Evolutionary conservation across 208 protist species (phyloP).

Genomic region (Porcisia deanei): DNA sequence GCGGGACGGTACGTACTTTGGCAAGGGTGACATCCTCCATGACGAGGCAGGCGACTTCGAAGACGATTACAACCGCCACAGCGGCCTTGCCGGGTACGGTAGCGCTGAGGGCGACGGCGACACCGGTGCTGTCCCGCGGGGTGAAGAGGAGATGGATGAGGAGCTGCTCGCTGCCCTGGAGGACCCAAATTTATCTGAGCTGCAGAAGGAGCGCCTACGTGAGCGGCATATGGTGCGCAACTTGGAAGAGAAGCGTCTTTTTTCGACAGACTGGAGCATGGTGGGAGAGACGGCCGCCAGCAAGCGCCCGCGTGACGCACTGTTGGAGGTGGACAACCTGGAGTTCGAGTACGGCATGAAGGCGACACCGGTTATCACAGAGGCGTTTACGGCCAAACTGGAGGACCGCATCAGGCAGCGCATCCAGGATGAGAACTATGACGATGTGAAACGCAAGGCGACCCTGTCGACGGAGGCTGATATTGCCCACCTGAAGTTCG

Average conservation of each 20-base stretch:
- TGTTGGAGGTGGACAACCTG: constrained; percentile 80
- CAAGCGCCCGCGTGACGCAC: constrained; percentile 80
- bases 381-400: constrained; percentile 77
- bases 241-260: constrained; percentile 83
- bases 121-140: not conserved
- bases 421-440: constrained; percentile 74
- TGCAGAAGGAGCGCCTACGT: constrained; percentile 72
- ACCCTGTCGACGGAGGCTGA: constrained; percentile 61
- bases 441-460: constrained; percentile 75
- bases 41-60: constrained; percentile 60
- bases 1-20: constrained; percentile 30
- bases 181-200: constrained; percentile 64
- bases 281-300: constrained; percentile 71
- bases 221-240: constrained; percentile 64
- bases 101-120: constrained; percentile 18
- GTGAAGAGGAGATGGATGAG: constrained; percentile 53
- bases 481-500: constrained; percentile 54
- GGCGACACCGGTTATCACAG: constrained; percentile 85
- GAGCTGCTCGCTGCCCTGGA: constrained; percentile 61
- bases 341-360: constrained; percentile 92
- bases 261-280: constrained; percentile 85
- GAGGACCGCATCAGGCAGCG: constrained; percentile 90
- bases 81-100: constrained; percentile 22
- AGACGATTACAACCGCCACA: constrained; percentile 42
- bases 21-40: constrained; percentile 34